phyloP scores from a whole-genome alignment of 495 filamentous ascomycete species.

The Bombardia bombarda region DNA sequence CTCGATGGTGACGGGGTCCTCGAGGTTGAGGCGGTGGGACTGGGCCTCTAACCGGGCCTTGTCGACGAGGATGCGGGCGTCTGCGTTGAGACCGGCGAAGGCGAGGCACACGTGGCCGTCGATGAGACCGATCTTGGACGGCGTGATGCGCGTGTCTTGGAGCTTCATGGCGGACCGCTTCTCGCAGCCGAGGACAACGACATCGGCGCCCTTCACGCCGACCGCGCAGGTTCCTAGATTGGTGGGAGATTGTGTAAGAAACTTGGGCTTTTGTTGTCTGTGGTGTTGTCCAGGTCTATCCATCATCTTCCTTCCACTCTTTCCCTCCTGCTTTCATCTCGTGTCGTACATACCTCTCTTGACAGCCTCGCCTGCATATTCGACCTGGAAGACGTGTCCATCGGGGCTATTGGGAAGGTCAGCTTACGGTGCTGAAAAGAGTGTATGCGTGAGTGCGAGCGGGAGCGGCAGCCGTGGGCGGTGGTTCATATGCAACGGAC shows the following conservation, averaged over 20 bases:
- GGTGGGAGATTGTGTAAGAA: no score
- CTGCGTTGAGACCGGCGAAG: conserved; percentile 94
- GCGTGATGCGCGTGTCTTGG: conserved; percentile 97
- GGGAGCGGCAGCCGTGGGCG: no score
- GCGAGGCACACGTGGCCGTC: conserved; percentile 95
- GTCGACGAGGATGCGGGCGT: conserved; percentile 94
- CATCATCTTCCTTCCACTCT: no score
- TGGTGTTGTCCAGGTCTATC: no score
- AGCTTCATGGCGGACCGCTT: conserved; percentile 98
- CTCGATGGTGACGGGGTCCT: conserved; percentile 94
- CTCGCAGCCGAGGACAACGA: conserved; percentile 95
- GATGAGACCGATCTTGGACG: conserved; percentile 91
- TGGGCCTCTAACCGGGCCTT: conserved; percentile 95
- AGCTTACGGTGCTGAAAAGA: no score
- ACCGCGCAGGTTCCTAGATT: conserved; percentile 99
- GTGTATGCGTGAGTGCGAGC: no score
- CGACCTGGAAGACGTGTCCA: conserved; percentile 98
- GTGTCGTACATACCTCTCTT: conserved; percentile 68
- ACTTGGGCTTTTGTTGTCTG: no score
- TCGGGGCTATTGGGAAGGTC: conserved; percentile 62
- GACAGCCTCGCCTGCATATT: conserved; percentile 97
- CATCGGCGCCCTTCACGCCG: conserved; percentile 88
- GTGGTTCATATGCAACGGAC: no score
- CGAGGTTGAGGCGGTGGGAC: conserved; percentile 94
- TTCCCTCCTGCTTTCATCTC: background rate